Base-by-base conservation (phyloP, 129 eudicot species). In the Centrapalus pauciflorus region DNA sequence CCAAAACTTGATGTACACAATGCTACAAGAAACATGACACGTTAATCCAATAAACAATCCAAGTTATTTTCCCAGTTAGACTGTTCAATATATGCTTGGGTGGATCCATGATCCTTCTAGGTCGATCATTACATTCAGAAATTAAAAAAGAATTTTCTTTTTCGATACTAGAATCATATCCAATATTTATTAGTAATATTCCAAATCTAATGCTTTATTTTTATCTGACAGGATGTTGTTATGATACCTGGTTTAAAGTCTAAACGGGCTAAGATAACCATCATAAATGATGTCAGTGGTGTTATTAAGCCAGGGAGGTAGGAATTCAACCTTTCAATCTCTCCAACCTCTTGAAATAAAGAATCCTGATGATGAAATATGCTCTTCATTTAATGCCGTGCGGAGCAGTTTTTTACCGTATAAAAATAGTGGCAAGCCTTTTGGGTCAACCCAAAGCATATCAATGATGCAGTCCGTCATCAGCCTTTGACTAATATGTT, bases 301-400 rank as follows among this genome's bases (percentile, higher is more conserved):
- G 70, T 83, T 59, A 77, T 89, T 30, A 89, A 77, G 80, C 96
- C 96, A 45, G 93, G 94, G 79, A 85, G 90, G 96, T 89, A 74
- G 20, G 77, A 24, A 48, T 16, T 35, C 14, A 57, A 49, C 16
- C 7, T 35, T 16, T 55, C 55, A 37, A 20, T 37, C 37, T 64
- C 69, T 64, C 35, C 28, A 2, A 41, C n/a, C 6, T 41, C 54
- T 14, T 46, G 11, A 14, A 46, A 16, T 45, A 3, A 13, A 43
- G 50, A 45, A 45, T 45, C 52, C 52, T n/a, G 2, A 25, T 63
- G 16, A 26, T 41, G 55, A 25, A 63, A 63, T 14, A 63, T 28
- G 6, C 6, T 60, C 49, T 34, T 60, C 16, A 17, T 59, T 24
- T 26, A 45, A 45, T 14, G 52, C 9, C 16, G 51, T 45, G 21